Evolutionary conservation across 371 early-diverging fungal genomes (phyloP), one percentile per base, ranked within the genome.

Genomic region (Apophysomyces variabilis): DNA sequence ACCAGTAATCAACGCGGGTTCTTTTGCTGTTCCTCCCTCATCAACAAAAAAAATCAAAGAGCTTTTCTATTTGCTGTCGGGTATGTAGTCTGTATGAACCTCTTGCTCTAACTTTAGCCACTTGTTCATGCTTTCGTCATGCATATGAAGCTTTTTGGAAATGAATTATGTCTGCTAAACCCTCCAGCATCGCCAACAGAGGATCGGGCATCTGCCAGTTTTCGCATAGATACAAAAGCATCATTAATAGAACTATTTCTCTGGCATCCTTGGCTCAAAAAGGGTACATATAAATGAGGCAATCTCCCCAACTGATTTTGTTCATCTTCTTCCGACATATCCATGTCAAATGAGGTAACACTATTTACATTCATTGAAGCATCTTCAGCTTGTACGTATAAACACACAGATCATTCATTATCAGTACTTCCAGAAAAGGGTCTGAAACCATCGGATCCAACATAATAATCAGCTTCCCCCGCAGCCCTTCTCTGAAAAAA

Each of bases 1-100:
- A 8, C 57, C 54, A 2, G 57, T 60, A 18, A 64, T 58, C 58
- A 67, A 26, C 32, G 54, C 50, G 50, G 41, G 5, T 41, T 41
- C 41, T 13, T 5, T 41, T 4, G 41, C 41, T 11, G 3, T 41
- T 62, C 39, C 57, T 62, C 41, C 45, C 62, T 60, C 67, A 37
- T 67, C 62, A 56, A 62, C 62, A 45, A 62, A 62, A 62, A 39
- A 67, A 56, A 67, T 57, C 62, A 62, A 3, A 26, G 62, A 67
- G 62, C 45, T 61, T 67, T 57, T 67, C 62, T 36, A 67, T 62
- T 44, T 67, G 61, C 21, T 67, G 54, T 62, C 57, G 56, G 13
- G 64, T 57, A 50, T 63, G 63, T 63, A 44, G 38, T 60, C 58
- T 63, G 43, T 63, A 68, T 18, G 46, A 57, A 13, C 61, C 67